A percentile compares a stretch with the other conserved stretches of the same genome.
Conservation (phyloP, 1,284 basidiomycete species). For the Chalciporus sp. region DNA sequence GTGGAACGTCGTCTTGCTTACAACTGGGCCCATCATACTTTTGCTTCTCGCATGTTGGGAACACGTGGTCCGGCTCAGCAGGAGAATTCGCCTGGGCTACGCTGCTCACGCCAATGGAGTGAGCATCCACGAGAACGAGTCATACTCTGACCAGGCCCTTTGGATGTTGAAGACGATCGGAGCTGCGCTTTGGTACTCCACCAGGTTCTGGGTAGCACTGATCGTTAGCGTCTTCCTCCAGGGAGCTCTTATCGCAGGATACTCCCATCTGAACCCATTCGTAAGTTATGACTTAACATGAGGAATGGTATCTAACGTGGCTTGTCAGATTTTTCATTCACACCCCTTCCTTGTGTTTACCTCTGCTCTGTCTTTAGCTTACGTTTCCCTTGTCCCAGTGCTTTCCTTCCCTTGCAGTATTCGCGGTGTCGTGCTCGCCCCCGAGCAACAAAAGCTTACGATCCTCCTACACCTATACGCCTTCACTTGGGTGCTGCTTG, state of each 20-base stretch:
- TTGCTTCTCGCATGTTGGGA: constrained; percentile 44
- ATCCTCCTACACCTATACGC: constrained; percentile 51
- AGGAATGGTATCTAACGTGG: constrained; percentile 5
- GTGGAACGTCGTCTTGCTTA: constrained; percentile 60
- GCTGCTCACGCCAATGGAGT: constrained; percentile 12
- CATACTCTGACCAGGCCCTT: constrained; percentile 12
- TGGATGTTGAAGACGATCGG: constrained; percentile 21
- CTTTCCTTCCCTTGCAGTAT: constrained; percentile 26
- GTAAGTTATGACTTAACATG: constrained; percentile 42
- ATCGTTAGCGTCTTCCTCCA: constrained; percentile 48
- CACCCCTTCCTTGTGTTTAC: constrained; percentile 53
- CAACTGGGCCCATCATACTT: constrained; percentile 59
- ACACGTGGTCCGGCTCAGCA: constrained; percentile 22
- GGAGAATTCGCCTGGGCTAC: constrained; percentile 19
- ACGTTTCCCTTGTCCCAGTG: constrained; percentile 39
- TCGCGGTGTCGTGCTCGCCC: constrained; percentile 10
- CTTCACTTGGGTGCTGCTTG: constrained; percentile 59
- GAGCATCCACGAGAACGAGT: constrained; percentile 7
- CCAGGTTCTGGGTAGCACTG: constrained; percentile 63
- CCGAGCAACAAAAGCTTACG: constrained; percentile 46
- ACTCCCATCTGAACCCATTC: constrained; percentile 60
- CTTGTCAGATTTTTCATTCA: constrained; percentile 60
- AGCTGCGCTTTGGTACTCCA: constrained; percentile 43
- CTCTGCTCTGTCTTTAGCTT: constrained; percentile 52
- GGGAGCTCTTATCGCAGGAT: constrained; percentile 49